Conservation (phyloP, 139 green algal genomes). For the Chlamydomonas incerta region DNA sequence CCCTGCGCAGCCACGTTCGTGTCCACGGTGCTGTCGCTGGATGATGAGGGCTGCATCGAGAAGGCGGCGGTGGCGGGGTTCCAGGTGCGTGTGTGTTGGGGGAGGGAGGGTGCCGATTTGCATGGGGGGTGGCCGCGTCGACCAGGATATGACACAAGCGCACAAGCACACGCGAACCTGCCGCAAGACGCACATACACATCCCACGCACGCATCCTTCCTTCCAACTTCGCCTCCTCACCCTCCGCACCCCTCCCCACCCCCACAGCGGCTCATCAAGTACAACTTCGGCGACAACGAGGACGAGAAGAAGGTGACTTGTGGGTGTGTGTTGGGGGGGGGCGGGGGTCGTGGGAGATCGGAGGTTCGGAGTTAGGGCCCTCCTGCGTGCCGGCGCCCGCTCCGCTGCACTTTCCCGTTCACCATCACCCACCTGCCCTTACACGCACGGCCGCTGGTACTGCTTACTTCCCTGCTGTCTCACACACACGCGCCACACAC, state of each 20-base stretch:
- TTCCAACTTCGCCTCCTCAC: not conserved
- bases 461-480: too few species aligned
- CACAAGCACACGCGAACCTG: too few species aligned
- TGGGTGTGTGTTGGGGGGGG: not conserved
- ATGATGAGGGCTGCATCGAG: constrained; percentile 25
- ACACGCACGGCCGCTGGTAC: too few species aligned
- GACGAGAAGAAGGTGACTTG: constrained; percentile 9
- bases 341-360: not conserved
- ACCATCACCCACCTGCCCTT: too few species aligned
- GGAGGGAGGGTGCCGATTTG: not conserved
- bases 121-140: too few species aligned
- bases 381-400: too few species aligned
- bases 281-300: constrained; percentile 42
- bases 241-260: not conserved
- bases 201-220: too few species aligned
- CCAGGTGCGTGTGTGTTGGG: not conserved
- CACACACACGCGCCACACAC: too few species aligned
- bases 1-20: constrained; percentile 18
- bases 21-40: constrained; percentile 15
- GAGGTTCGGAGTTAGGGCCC: too few species aligned
- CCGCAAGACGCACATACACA: too few species aligned
- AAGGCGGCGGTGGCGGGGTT: constrained; percentile 17
- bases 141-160: too few species aligned
- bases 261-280: constrained; percentile 22
- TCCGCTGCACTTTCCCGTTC: too few species aligned